Evolutionary conservation across 257 asterid genomes (phyloP).

Genomic region (Solanum etuberosum): DNA sequence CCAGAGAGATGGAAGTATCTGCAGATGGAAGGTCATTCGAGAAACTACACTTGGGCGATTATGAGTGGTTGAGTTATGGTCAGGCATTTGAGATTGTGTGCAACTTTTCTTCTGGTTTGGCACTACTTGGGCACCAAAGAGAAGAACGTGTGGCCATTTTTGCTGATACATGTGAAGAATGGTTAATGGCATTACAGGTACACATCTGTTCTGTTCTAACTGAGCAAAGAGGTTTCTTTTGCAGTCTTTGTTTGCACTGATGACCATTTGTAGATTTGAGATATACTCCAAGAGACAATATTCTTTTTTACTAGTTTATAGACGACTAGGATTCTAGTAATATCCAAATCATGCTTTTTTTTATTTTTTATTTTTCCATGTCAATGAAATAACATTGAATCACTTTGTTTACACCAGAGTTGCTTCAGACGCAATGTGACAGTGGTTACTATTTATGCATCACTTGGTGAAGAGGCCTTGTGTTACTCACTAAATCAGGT

Average conservation of each 20-base stretch:
- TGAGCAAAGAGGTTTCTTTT: neutral
- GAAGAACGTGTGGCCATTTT: slow-evolving; percentile 89
- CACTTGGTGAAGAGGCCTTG: slow-evolving; percentile 94
- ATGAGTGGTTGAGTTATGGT: slow-evolving; percentile 79
- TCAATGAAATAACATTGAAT: neutral
- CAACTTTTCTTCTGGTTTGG: slow-evolving; percentile 79
- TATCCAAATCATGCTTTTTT: slow-evolving; percentile 6
- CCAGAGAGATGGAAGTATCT: slow-evolving; percentile 55
- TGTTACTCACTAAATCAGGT: slow-evolving; percentile 97
- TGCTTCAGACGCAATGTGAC: slow-evolving; percentile 95
- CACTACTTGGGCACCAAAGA: slow-evolving; percentile 74
- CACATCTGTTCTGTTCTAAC: neutral
- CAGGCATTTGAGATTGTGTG: slow-evolving; percentile 73
- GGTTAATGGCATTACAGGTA: slow-evolving; percentile 98
- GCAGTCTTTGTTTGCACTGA: neutral
- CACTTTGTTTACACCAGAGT: slow-evolving; percentile 36
- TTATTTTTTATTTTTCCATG: neutral
- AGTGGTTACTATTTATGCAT: slow-evolving; percentile 94
- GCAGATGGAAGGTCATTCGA: slow-evolving; percentile 78
- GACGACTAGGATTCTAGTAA: neutral
- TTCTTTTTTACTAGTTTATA: neutral
- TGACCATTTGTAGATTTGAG: neutral
- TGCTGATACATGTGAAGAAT: slow-evolving; percentile 94
- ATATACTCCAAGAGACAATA: neutral
- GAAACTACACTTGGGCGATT: slow-evolving; percentile 95